These are phyloP conservation scores for Ilex paraguariensis DNA, from an alignment of 305 asterid species.

Conservation along the genomic window DNA sequence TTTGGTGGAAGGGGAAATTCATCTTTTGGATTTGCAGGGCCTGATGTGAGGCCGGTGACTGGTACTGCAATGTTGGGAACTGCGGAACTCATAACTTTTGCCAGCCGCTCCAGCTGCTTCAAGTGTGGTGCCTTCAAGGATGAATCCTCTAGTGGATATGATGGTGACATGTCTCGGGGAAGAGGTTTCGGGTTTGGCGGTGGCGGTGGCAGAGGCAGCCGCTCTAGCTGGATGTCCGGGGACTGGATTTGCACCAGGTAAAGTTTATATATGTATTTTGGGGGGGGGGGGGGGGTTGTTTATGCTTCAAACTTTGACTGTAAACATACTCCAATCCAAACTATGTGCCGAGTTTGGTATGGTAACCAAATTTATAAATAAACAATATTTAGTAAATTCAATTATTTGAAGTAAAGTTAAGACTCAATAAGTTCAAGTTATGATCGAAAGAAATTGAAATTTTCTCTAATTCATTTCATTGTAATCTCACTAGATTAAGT, in stretches of 20 bases:
- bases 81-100: constrained; percentile 98
- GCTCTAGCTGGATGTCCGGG: constrained; percentile 96
- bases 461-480: too few relatives aligned
- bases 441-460: too few relatives aligned
- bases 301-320: too few relatives aligned
- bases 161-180: constrained; percentile 27
- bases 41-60: constrained; percentile 98
- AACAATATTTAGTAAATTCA: too few relatives aligned
- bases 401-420: too few relatives aligned
- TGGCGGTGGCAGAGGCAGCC: constrained; percentile 37
- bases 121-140: constrained; percentile 90
- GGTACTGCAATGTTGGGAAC: constrained; percentile 80
- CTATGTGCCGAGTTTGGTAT: too few relatives aligned
- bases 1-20: constrained; percentile 39
- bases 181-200: constrained; percentile 44
- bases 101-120: constrained; percentile 99
- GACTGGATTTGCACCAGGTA: constrained; percentile 98
- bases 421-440: too few relatives aligned
- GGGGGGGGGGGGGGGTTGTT: too few relatives aligned
- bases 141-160: constrained; percentile 27
- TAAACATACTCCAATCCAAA: too few relatives aligned
- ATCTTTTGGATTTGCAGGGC: constrained; percentile 59
- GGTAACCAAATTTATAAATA: not conserved
- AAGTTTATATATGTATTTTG: not conserved
- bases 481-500: too few relatives aligned